These are phyloP conservation scores for Marchantia paleacea DNA, from an alignment of 225 moss, liverwort and hornwort genomes.

Conservation along the genomic window DNA sequence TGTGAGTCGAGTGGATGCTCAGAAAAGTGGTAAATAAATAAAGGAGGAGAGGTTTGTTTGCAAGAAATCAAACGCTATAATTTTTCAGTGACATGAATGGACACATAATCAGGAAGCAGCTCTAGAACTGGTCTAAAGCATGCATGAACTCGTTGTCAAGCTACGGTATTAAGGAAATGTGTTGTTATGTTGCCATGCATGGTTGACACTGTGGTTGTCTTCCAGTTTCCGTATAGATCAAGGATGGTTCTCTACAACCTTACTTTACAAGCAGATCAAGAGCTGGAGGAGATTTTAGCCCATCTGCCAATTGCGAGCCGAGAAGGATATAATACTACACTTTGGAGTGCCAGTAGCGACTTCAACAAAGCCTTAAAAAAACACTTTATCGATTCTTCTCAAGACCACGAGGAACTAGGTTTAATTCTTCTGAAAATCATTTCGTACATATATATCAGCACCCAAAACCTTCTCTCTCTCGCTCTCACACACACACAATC, in stretches of 20 bases:
- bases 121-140: not conserved
- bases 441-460: too few relatives aligned
- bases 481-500: too few relatives aligned
- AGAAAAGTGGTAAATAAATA: too few relatives aligned
- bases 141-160: not conserved
- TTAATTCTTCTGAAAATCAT: not conserved
- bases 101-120: not conserved
- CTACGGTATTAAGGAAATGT: not conserved
- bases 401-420: not conserved
- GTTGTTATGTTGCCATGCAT: not conserved
- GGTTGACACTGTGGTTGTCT: not conserved
- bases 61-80: too few relatives aligned
- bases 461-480: too few relatives aligned
- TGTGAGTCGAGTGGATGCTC: too few relatives aligned
- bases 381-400: not conserved
- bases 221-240: slow-evolving; percentile 13
- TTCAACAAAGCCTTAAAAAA: not conserved
- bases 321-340: not conserved
- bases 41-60: too few relatives aligned
- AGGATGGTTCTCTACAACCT: slow-evolving; percentile 11
- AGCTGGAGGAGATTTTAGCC: slow-evolving; percentile 24
- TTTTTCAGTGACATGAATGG: too few relatives aligned
- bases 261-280: slow-evolving; percentile 26
- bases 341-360: not conserved
- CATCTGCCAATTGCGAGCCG: slow-evolving; percentile 2